phyloP scores from a whole-genome alignment of 176 grass and related monocot genomes.

The Musa schizocarpa region DNA sequence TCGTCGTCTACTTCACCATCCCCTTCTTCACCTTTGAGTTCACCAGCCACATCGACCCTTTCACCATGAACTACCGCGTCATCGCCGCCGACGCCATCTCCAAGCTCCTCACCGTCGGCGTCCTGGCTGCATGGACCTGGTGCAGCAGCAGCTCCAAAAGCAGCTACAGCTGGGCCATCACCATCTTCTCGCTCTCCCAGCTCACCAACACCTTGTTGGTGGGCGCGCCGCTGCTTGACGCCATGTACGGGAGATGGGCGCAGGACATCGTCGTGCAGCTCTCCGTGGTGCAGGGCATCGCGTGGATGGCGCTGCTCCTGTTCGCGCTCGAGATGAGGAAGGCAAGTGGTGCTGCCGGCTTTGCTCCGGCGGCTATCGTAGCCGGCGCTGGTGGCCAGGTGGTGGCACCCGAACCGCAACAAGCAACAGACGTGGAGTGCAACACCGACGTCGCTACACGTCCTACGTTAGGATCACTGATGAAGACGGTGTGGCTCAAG shows the following conservation, averaged over 20 bases:
- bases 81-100: slow-evolving; percentile 62
- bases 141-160: neutral
- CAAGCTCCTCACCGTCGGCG: slow-evolving; percentile 40
- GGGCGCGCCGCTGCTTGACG: slow-evolving; percentile 67
- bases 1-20: slow-evolving; percentile 65
- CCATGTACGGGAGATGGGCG: slow-evolving; percentile 92
- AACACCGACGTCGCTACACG: neutral
- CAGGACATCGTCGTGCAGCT: slow-evolving; percentile 82
- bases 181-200: slow-evolving; percentile 62
- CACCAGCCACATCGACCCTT: slow-evolving; percentile 55
- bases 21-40: slow-evolving; percentile 93
- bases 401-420: slow-evolving; percentile 20
- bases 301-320: slow-evolving; percentile 45
- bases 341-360: neutral
- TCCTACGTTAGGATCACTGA: slow-evolving; percentile 36
- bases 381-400: neutral
- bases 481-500: slow-evolving; percentile 44
- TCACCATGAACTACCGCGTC: slow-evolving; percentile 52
- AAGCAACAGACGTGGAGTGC: slow-evolving; percentile 20
- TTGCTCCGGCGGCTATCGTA: neutral
- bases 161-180: slow-evolving; percentile 37
- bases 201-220: slow-evolving; percentile 89
- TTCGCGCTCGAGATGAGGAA: slow-evolving; percentile 66
- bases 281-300: slow-evolving; percentile 59
- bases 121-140: slow-evolving; percentile 31